A percentile compares a stretch with the other conserved stretches of the same genome.
Conservation (phyloP, 305 asterid species). For the Ilex paraguariensis region DNA sequence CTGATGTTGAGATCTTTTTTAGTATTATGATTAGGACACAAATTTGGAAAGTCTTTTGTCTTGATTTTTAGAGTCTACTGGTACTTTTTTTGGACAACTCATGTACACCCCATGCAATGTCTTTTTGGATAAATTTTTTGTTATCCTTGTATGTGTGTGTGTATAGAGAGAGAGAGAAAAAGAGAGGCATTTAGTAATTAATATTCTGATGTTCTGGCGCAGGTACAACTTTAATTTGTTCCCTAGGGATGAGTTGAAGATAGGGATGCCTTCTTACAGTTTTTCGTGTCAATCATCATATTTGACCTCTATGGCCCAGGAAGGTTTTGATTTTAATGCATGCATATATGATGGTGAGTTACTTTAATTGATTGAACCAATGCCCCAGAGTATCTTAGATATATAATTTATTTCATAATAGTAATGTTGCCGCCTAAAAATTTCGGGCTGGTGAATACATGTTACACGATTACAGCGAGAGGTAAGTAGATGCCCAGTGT, state of each 20-base stretch:
- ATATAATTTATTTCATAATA: background rate
- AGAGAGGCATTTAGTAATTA: background rate
- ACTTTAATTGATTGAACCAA: background rate
- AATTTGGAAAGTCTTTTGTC: background rate
- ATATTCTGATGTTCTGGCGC: slow-evolving; percentile 25
- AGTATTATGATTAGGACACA: no score
- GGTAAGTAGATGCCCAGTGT: no score
- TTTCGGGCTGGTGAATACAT: background rate
- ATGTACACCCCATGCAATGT: background rate
- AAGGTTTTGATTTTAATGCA: slow-evolving; percentile 91
- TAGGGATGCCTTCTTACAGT: slow-evolving; percentile 84
- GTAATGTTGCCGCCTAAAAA: background rate
- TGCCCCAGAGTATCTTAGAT: background rate
- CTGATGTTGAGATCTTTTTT: no score
- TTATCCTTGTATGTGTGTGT: no score
- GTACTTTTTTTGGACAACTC: background rate
- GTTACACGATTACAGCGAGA: background rate
- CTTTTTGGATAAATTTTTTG: no score
- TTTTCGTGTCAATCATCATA: slow-evolving; percentile 79
- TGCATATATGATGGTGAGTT: slow-evolving; percentile 78
- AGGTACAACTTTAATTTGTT: slow-evolving; percentile 93
- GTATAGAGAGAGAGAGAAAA: background rate
- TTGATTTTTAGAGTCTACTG: background rate
- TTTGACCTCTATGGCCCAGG: slow-evolving; percentile 68
- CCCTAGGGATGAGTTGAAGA: slow-evolving; percentile 86